Conservation (phyloP, 192 early-diverging fungal genomes). For the Coemansia sp. region DNA sequence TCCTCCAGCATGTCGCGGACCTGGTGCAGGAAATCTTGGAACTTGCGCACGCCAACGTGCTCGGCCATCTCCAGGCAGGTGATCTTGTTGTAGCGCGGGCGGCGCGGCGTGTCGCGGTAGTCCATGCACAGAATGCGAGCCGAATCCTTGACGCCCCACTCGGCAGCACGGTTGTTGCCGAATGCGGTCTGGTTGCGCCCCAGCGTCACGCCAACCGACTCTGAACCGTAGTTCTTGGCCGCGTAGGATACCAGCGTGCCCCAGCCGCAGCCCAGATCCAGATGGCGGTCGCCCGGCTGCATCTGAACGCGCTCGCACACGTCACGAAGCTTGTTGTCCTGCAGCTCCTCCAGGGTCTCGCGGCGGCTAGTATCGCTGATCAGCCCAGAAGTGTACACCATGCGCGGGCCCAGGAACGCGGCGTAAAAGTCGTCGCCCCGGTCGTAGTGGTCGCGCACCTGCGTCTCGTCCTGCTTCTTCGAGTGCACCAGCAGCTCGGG, state of each 20-base stretch:
- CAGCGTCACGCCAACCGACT: constrained; percentile 91
- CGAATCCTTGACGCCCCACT: constrained; percentile 70
- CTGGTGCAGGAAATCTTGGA: constrained; percentile 83
- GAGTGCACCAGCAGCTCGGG: constrained; percentile 97
- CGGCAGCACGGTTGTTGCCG: constrained; percentile 75
- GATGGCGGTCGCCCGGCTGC: constrained; percentile 77
- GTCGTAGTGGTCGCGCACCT: constrained; percentile 98
- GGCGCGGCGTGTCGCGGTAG: constrained; percentile 92
- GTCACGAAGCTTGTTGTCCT: constrained; percentile 91
- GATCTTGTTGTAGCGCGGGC: constrained; percentile 91
- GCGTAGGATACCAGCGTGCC: constrained; percentile 87
- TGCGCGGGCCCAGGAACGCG: constrained; percentile 86
- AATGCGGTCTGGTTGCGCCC: constrained; percentile 87
- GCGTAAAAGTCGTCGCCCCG: constrained; percentile 98
- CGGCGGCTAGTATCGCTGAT: constrained; percentile 64
- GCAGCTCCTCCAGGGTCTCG: constrained; percentile 90
- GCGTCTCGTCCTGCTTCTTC: constrained; percentile 94
- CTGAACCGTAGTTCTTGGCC: constrained; percentile 80
- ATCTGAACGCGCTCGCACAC: constrained; percentile 82
- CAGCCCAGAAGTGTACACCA: constrained; percentile 97
- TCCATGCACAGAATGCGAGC: constrained; percentile 89
- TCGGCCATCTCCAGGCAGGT: constrained; percentile 99
- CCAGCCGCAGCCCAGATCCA: constrained; percentile 99
- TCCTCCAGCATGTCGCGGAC: constrained; percentile 93
- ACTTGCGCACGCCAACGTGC: constrained; percentile 94